A percentile compares a stretch with the other conserved stretches of the same genome.
phyloP scores from a whole-genome alignment of 1,284 basidiomycete genomes.

The Paramarasmius palmivorus region DNA sequence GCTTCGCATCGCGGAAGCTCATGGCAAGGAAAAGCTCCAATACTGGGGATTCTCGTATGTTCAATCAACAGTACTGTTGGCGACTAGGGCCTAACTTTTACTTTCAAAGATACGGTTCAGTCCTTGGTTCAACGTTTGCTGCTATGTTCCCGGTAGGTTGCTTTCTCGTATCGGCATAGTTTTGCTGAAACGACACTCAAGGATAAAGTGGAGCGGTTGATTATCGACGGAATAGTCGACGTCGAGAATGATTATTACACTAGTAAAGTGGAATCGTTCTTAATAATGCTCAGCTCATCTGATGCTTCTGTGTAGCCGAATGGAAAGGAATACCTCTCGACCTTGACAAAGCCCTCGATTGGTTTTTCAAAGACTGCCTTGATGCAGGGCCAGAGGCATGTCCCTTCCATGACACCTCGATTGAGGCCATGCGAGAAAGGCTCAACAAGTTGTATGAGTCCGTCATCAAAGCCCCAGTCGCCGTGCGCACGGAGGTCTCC shows the following conservation, averaged over 20 bases:
- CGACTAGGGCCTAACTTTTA: neutral
- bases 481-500: constrained; percentile 21
- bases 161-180: neutral
- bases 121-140: constrained; percentile 23
- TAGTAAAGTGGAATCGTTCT: neutral
- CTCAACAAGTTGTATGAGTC: constrained; percentile 21
- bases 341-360: constrained; percentile 25
- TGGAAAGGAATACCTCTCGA: constrained; percentile 22
- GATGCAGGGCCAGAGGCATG: constrained; percentile 23
- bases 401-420: constrained; percentile 26
- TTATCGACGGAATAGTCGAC: too few relatives aligned
- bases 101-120: neutral
- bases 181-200: too few relatives aligned
- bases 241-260: constrained; percentile 17
- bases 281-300: neutral
- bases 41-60: constrained; percentile 56
- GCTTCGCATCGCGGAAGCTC: constrained; percentile 46
- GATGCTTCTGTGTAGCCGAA: constrained; percentile 3
- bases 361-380: constrained; percentile 25
- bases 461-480: constrained; percentile 18
- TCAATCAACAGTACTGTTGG: neutral
- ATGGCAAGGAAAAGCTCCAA: constrained; percentile 44
- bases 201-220: constrained; percentile 17
- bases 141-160: constrained; percentile 14
- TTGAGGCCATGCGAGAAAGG: constrained; percentile 24